Evolutionary conservation across 129 eudicot genomes (phyloP).

Genomic region (Artemisia tridentata): DNA sequence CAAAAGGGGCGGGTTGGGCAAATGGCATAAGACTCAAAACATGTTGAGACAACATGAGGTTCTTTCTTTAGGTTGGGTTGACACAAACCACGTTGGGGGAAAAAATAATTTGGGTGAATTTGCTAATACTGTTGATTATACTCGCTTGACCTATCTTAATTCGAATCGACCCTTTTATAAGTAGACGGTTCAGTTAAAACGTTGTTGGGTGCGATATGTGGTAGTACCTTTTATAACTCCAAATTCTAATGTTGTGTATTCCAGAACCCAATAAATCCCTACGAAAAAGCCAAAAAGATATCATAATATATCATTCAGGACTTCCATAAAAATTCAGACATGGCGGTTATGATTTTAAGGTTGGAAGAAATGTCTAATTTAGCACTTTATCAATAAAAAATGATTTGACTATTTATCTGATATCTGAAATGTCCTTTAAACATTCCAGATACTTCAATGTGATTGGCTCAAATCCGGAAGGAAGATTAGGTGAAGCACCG

Average conservation of each 20-base stretch:
- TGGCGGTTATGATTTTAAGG: slow-evolving; percentile 88
- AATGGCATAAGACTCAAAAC: too few species aligned
- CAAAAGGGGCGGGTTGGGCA: neutral
- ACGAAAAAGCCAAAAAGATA: slow-evolving; percentile 87
- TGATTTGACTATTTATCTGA: neutral
- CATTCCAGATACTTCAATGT: slow-evolving; percentile 82
- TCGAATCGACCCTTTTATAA: slow-evolving; percentile 4
- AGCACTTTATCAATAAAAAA: neutral
- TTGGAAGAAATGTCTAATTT: slow-evolving; percentile 15
- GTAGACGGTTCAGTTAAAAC: neutral
- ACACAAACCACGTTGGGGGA: neutral
- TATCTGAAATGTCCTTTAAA: neutral
- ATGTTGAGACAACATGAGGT: neutral
- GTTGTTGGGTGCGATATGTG: neutral
- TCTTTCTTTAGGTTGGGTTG: too few species aligned
- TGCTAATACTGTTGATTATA: neutral
- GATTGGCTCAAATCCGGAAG: slow-evolving; percentile 93
- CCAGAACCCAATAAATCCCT: slow-evolving; percentile 75
- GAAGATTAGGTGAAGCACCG: slow-evolving; percentile 94
- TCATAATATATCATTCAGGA: slow-evolving; percentile 81
- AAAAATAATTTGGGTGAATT: neutral
- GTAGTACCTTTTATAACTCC: neutral
- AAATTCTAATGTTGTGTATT: slow-evolving; percentile 15
- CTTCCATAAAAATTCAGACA: slow-evolving; percentile 59
- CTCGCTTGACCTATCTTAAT: neutral